Conservation (phyloP, 441 rosid species). For the Populus hybrid region DNA sequence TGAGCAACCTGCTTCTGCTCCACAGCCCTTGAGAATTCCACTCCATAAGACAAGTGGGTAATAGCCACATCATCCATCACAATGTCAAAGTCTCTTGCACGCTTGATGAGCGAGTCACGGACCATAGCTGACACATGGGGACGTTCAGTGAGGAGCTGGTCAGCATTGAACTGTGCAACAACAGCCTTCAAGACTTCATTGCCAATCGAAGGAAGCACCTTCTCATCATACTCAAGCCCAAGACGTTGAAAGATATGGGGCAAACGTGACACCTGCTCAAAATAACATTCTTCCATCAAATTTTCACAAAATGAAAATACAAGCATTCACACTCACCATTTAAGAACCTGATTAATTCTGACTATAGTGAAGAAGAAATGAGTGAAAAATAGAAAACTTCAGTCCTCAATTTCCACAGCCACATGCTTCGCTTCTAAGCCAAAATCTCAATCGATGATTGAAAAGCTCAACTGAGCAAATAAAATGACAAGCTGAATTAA, state of each 20-base stretch:
- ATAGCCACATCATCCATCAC: slow-evolving; percentile 87
- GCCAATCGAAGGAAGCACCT: slow-evolving; percentile 95
- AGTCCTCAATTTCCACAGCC: neutral
- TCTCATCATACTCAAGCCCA: slow-evolving; percentile 94
- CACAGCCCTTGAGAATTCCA: slow-evolving; percentile 88
- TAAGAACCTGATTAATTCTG: neutral
- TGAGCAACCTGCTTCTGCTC: slow-evolving; percentile 99
- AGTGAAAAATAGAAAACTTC: neutral
- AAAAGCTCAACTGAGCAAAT: slow-evolving; percentile 16
- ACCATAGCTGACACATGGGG: slow-evolving; percentile 92
- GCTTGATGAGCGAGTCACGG: slow-evolving; percentile 60
- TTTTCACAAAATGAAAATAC: neutral
- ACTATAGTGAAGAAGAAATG: neutral
- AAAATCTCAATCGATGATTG: neutral
- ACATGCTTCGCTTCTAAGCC: too few species aligned
- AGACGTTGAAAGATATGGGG: slow-evolving; percentile 81
- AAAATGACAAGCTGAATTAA: neutral
- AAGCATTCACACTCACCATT: neutral
- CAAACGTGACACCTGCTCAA: slow-evolving; percentile 54
- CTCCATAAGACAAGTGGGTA: slow-evolving; percentile 87
- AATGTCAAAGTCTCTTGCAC: slow-evolving; percentile 88
- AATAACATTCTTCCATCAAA: neutral
- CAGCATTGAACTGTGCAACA: slow-evolving; percentile 97
- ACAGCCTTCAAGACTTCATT: slow-evolving; percentile 92
- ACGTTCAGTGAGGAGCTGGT: slow-evolving; percentile 95